Evolutionary conservation across 768 basidiomycete species (phyloP).

Genomic region (Mycena rosella): DNA sequence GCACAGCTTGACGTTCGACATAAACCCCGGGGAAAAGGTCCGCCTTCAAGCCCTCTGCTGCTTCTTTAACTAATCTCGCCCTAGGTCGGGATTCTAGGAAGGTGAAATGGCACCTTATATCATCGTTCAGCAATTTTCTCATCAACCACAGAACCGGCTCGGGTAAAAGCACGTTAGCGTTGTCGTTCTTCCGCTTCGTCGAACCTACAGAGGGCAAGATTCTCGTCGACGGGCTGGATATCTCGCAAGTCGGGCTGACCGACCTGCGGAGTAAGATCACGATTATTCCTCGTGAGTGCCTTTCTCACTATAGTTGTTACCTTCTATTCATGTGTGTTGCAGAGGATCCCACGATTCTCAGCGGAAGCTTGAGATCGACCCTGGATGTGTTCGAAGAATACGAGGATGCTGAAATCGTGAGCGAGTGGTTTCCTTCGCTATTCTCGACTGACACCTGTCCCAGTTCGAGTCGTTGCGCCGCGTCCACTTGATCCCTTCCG

Average conservation of each 20-base stretch:
- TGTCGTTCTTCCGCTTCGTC: constrained; percentile 89
- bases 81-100: constrained; percentile 78
- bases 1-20: constrained; percentile 80
- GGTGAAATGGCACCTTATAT: constrained; percentile 7
- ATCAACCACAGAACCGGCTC: constrained; percentile 64
- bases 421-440: constrained; percentile 36
- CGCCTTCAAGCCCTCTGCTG: constrained; percentile 23
- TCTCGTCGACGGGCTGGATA: constrained; percentile 72
- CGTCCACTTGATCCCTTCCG: constrained; percentile 81
- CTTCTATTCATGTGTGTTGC: constrained; percentile 16
- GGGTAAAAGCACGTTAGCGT: constrained; percentile 85
- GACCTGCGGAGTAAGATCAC: constrained; percentile 78
- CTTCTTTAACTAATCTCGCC: neutral
- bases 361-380: constrained; percentile 83
- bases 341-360: constrained; percentile 93
- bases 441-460: neutral
- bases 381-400: constrained; percentile 92
- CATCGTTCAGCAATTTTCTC: neutral
- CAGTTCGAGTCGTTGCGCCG: constrained; percentile 86
- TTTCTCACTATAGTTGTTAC: too few species aligned
- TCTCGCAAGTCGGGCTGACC: constrained; percentile 74
- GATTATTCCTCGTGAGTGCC: constrained; percentile 75
- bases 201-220: constrained; percentile 77
- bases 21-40: constrained; percentile 84
- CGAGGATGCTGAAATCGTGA: constrained; percentile 83